Base-by-base conservation (phyloP, 1,284 basidiomycete species). In the Stereum hirsutum region DNA sequence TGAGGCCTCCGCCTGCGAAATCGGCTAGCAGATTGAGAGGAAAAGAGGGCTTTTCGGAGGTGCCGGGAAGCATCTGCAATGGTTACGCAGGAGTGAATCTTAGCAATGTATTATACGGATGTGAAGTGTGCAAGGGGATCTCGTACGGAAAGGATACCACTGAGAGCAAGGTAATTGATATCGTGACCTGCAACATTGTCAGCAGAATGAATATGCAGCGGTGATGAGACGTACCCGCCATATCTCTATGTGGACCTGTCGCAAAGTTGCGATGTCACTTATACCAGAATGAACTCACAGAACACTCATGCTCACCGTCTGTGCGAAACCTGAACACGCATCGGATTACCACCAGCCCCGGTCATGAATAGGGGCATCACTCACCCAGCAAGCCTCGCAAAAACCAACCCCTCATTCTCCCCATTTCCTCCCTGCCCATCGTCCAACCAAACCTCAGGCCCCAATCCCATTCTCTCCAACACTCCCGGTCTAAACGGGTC, bases 401-500 rank as follows among this genome's bases (percentile, higher is more conserved):
- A 87, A 17, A 87, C 64, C 2, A 86, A 58, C 51, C 58, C 69
- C 52, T 70, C 61, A 49, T 87, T 86, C 43, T 75, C 41, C 1
- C 81, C 82, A 40, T 63, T 59, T 30, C 53, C 49, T 4, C 49
- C 56, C 8, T 54, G 60, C 20, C 12, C 41, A 39, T 57, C 56
- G 37, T 76, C 76, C 10, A 86, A 61, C 54, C 89, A 85, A 4
- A 83, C 70, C 14, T 84, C 75, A 2, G 89, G 89, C 6, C 86
- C 88, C 10, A 91, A 64, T 3, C 83, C 84, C 17, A 90, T 63
- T 46, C 75, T 70, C 55, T 92, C 89, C 60, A 91, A 69, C 2
- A 91, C 86, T 0, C 88, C 88, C 35, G 89, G 87, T 41, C 89
- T 68, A 58, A 86, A 92, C 1, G 89, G 80, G 55, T 92, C 89